Percentiles rank a stretch among this genome's conserved stretches.
Conservation (phyloP, 495 filamentous ascomycete genomes). For the Aspergillus homomorphus region DNA sequence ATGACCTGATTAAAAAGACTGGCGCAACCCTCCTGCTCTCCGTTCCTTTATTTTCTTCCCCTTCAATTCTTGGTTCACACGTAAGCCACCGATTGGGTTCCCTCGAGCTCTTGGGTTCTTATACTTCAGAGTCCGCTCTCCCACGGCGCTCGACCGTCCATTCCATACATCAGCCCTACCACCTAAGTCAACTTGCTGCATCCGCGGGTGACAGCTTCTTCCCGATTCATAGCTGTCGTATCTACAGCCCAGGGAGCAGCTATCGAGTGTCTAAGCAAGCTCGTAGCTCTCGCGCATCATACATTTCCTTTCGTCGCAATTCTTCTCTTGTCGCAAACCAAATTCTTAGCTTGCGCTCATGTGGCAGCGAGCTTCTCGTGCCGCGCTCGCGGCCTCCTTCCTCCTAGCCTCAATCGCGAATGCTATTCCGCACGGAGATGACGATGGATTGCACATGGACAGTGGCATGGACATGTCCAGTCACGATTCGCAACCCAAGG, state of each 20-base stretch:
- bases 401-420: constrained; percentile 32
- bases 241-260: constrained; percentile 5
- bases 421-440: constrained; percentile 38
- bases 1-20: constrained; percentile 19
- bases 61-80: constrained; percentile 9
- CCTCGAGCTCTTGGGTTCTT: constrained; percentile 9
- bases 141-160: constrained; percentile 8
- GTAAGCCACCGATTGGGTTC: constrained; percentile 1
- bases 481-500: constrained; percentile 18
- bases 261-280: not conserved
- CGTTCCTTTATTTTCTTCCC: constrained; percentile 11
- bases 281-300: not conserved
- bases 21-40: constrained; percentile 7
- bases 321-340: not conserved
- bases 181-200: too few species aligned
- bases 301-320: not conserved
- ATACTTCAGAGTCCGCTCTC: constrained; percentile 3
- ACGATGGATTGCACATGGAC: constrained; percentile 35
- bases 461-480: constrained; percentile 42
- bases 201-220: constrained; percentile 1
- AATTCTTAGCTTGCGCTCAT: constrained; percentile 20
- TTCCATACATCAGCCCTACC: constrained; percentile 16
- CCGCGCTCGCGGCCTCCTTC: constrained; percentile 32
- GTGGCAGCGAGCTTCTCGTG: constrained; percentile 25
- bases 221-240: not conserved